These are phyloP conservation scores for Amanita thiersii DNA, from an alignment of 768 basidiomycete genomes.

Conservation along the genomic window DNA sequence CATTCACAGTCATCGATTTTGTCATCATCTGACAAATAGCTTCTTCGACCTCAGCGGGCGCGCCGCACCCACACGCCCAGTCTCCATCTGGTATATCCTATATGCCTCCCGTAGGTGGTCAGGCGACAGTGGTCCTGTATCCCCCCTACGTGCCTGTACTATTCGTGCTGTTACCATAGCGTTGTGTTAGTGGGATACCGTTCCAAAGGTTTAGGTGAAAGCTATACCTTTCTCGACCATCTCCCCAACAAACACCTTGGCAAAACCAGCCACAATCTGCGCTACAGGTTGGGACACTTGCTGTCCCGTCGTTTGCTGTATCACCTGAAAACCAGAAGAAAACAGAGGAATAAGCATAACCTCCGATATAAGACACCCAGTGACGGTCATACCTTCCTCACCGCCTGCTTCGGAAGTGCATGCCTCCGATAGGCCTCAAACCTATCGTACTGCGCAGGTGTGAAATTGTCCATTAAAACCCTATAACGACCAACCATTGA, in stretches of 20 bases:
- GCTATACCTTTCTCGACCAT: constrained; percentile 80
- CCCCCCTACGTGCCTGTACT: constrained; percentile 64
- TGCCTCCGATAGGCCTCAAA: constrained; percentile 86
- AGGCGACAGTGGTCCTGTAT: constrained; percentile 75
- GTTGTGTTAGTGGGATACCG: constrained; percentile 4
- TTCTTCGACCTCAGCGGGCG: constrained; percentile 61
- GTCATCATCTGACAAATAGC: constrained; percentile 55
- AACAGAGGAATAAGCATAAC: neutral
- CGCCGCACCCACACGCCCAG: constrained; percentile 75
- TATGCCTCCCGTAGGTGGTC: constrained; percentile 91
- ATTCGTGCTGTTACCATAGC: constrained; percentile 47
- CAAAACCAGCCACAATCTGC: constrained; percentile 83
- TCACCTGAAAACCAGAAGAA: constrained; percentile 40
- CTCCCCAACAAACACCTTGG: constrained; percentile 90
- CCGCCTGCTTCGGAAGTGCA: constrained; percentile 75
- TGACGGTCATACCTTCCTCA: constrained; percentile 83
- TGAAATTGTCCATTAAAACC: constrained; percentile 85
- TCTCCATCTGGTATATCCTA: constrained; percentile 71
- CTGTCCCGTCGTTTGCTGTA: constrained; percentile 73
- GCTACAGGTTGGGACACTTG: constrained; percentile 84
- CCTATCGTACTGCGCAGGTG: constrained; percentile 75
- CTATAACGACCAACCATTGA: constrained; percentile 25
- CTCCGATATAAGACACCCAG: constrained; percentile 11
- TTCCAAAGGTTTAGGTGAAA: neutral
- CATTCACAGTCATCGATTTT: neutral